Percentiles rank a stretch among this genome's conserved stretches.
These are phyloP conservation scores for Pleurostoma richardsiae DNA, from an alignment of 2,329 filamentous ascomycete species.

Conservation along the genomic window DNA sequence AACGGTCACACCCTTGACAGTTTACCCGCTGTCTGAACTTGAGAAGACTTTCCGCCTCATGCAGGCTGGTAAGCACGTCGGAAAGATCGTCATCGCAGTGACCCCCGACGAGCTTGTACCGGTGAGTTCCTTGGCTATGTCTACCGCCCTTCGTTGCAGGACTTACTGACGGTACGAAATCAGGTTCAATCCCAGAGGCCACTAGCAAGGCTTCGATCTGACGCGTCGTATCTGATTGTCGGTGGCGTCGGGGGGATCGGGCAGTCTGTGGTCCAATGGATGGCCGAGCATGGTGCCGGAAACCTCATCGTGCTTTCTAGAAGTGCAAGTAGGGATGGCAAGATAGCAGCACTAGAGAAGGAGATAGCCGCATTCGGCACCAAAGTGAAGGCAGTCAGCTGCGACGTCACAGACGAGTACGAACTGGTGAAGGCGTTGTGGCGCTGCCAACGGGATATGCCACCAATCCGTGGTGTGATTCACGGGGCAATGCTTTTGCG, in stretches of 20 bases:
- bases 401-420: constrained; percentile 20
- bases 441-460: constrained; percentile 6
- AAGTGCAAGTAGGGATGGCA: constrained; percentile 13
- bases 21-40: constrained; percentile 14
- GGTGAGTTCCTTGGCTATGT: constrained; percentile 3
- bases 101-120: constrained; percentile 12
- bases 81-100: constrained; percentile 29
- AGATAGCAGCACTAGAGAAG: constrained; percentile 9
- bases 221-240: constrained; percentile 24
- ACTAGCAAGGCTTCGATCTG: constrained; percentile 6
- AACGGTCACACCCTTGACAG: constrained; percentile 10
- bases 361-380: constrained; percentile 16
- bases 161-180: not conserved
- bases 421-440: constrained; percentile 19
- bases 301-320: constrained; percentile 22
- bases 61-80: constrained; percentile 5
- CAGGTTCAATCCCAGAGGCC: not conserved
- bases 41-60: constrained; percentile 32
- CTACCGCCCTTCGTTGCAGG: not conserved
- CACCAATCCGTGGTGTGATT: constrained; percentile 31
- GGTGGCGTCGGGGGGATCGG: constrained; percentile 29
- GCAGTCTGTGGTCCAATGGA: constrained; percentile 19
- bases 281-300: constrained; percentile 21
- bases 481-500: constrained; percentile 35
- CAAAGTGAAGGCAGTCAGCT: constrained; percentile 16